These are phyloP conservation scores for Rhodosporidiobolus sp. DNA, from an alignment of 768 basidiomycete species.

Conservation along the genomic window DNA sequence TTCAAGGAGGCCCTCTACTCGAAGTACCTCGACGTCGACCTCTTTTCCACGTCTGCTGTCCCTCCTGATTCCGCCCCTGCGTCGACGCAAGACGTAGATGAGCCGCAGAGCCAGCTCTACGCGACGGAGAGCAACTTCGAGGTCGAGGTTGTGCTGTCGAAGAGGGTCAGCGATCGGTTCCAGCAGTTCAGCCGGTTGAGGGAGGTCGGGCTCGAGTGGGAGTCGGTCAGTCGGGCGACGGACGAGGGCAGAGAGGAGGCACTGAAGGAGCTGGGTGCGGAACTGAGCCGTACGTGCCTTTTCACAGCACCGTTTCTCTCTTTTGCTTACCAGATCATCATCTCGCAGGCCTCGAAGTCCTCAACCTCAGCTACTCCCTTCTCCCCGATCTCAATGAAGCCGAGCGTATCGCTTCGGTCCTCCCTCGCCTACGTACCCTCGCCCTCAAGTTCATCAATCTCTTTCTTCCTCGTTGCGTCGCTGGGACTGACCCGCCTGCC, in stretches of 20 bases:
- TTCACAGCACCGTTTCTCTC: neutral
- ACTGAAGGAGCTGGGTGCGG: neutral
- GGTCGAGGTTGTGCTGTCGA: conserved; percentile 79
- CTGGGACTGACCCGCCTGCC: neutral
- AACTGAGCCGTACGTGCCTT: conserved; percentile 5
- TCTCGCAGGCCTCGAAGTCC: conserved; percentile 14
- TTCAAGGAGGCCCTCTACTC: conserved; percentile 70
- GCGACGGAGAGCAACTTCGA: conserved; percentile 77
- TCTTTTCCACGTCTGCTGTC: neutral
- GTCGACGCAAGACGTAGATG: conserved; percentile 51
- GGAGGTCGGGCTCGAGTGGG: conserved; percentile 74
- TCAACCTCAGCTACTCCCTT: conserved; percentile 20
- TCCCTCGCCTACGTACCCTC: conserved; percentile 64
- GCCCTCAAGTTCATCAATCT: conserved; percentile 67
- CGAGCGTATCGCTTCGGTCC: conserved; percentile 57
- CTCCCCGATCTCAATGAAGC: conserved; percentile 30
- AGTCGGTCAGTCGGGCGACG: conserved; percentile 56
- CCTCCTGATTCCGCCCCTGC: conserved; percentile 47
- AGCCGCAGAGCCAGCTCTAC: conserved; percentile 67
- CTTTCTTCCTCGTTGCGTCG: neutral
- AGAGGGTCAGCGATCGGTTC: conserved; percentile 71
- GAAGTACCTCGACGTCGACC: conserved; percentile 67
- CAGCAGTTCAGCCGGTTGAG: conserved; percentile 64
- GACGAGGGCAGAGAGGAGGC: conserved; percentile 54
- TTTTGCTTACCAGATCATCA: neutral